phyloP scores from a whole-genome alignment of 495 filamentous ascomycete genomes.

The Wilcoxina mikolae region DNA sequence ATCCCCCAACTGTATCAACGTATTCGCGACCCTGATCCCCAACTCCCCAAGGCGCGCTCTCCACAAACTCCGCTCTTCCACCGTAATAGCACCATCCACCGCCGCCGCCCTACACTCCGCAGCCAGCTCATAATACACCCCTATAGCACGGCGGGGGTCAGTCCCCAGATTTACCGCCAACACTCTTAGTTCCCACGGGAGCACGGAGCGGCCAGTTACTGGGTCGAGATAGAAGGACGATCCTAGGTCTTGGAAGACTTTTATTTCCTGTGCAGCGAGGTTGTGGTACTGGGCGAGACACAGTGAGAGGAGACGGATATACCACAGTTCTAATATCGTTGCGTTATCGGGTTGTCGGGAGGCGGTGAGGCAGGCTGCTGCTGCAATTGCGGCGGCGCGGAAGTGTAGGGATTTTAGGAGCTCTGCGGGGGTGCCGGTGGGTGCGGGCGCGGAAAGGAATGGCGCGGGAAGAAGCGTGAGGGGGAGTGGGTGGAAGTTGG shows the following conservation, averaged over 20 bases:
- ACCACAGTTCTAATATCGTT: conserved; percentile 60
- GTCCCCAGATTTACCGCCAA: conserved; percentile 64
- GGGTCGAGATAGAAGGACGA: conserved; percentile 49
- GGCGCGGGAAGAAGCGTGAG: conserved; percentile 48
- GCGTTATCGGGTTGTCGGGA: conserved; percentile 28
- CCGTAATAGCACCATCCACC: background rate
- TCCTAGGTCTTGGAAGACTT: conserved; percentile 64
- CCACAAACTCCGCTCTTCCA: conserved; percentile 46
- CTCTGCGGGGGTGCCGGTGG: conserved; percentile 35
- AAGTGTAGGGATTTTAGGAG: conserved; percentile 47
- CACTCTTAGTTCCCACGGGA: conserved; percentile 77
- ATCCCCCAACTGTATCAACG: conserved; percentile 84
- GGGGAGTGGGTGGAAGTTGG: conserved; percentile 66
- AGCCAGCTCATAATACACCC: conserved; percentile 75
- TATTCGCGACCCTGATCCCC: conserved; percentile 62
- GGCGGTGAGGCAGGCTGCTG: conserved; percentile 8
- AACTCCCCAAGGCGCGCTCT: conserved; percentile 52
- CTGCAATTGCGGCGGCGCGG: conserved; percentile 11
- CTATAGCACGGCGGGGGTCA: conserved; percentile 70
- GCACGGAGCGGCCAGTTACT: conserved; percentile 41
- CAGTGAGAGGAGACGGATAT: conserved; percentile 70
- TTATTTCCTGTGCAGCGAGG: conserved; percentile 74
- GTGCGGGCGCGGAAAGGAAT: conserved; percentile 39
- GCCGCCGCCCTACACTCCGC: conserved; percentile 52
- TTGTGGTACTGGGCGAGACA: conserved; percentile 45